Evolutionary conservation across 2,329 filamentous ascomycete species (phyloP), one percentile per base, ranked within the genome.

Genomic region (Achaetomium macrosporum): DNA sequence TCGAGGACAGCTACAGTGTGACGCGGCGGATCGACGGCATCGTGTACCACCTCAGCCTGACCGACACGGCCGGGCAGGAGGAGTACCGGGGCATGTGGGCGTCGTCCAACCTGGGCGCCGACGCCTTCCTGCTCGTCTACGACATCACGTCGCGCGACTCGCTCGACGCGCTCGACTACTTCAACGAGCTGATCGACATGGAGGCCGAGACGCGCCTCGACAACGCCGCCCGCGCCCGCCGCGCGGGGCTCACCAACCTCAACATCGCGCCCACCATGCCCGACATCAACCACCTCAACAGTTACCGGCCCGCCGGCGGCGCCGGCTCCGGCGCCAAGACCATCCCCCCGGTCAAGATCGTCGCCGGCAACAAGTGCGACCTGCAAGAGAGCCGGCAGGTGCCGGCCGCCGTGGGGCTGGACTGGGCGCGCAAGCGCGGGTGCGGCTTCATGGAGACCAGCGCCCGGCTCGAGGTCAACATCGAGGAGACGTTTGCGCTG

Each of bases 401-500:
- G 9, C 73, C 80, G n/a, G 86, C 86, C 7, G 77, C 83, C 40
- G 73, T 79, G 52, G 88, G 88, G 0, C 73, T 92, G 41, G 86
- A 90, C 61, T 93, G 88, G 88, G 87, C 88, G 47, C 75, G 87
- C 56, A 75, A 74, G 55, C 76, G 80, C 50, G 83, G 83, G 41
- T 92, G 87, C 70, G 88, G 88, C 37, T 93, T 93, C 71, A 93
- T 93, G 88, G 88, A 93, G 78, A 93, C 88, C 57, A 90, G 85
- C 64, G 88, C 88, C 5, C 75, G 88, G 50, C 81, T 90, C 63
- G 87, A 90, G 74, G 88, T 93, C 59, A 93, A 93, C 67, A 89
- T 93, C 57, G 88, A 93, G 68, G 88, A 93, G 77, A 92, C 88
- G 0, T 93, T 93, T 75, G 87, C 86, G 35, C 76, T 84, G 37